Base-by-base conservation (phyloP, 2,329 filamentous ascomycete genomes). In the Botrytis fragariae region DNA sequence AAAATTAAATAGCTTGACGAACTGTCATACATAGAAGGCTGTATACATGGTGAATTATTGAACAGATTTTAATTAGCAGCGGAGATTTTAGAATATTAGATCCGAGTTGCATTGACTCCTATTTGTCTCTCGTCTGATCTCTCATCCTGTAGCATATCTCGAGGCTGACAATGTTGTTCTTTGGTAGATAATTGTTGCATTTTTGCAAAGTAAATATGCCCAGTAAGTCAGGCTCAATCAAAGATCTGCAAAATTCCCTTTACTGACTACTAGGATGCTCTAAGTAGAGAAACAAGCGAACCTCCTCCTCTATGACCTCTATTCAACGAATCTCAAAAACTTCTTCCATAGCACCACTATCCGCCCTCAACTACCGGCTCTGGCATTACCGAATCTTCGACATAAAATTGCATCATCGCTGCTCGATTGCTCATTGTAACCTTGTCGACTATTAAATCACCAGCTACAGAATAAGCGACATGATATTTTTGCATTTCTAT, bases 351-450 rank as follows among this genome's bases (percentile, higher is more conserved):
- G 16, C 2, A 29, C 6, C 5, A 51, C 2, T 29, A n/a, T 18
- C 2, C 1, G 4, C 3, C 6, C 22, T 20, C 35, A 29, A 1
- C 1, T 5, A 16, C 4, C 4, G 1, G 2, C 10, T 22, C 12
- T 22, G 9, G 4, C 9, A 54, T 39, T 10, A 16, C 5, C 8
- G 16, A 1, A 54, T 22, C 2, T 22, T n/a, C 32, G 37, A 51
- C 16, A 67, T 39, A 37, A 3, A 12, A n/a, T 25, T 7, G 2
- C 2, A 67, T 7, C 25, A 68, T 54, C 4, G 14, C 25, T 25
- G 2, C 9, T 29, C 14, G 16, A n/a, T 12, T 39, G n/a, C 64
- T 16, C 25, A 42, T 51, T 3, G 1, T 39, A 9, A 18, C 0
- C 0, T 29, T 22, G 22, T 29, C 7, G 16, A 67, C 2, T 3